Base-by-base conservation (phyloP, 768 basidiomycete genomes). In the Psilocybe subaeruginosa region DNA sequence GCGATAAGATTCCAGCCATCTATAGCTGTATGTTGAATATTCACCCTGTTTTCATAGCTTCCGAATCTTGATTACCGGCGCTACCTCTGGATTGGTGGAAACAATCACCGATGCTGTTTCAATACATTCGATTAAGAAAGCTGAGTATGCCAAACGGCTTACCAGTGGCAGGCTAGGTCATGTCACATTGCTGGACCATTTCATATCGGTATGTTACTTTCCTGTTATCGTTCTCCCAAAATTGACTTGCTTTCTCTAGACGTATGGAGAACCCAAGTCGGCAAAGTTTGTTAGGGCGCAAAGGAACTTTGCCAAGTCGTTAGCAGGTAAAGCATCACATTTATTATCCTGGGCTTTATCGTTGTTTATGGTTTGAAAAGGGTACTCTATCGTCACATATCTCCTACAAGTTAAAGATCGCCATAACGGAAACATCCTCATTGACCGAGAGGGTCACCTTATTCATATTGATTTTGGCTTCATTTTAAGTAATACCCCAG, bases 401-500 rank as follows among this genome's bases (percentile, higher is more conserved):
- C 86, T 99, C 7, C 85, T 99, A 3, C 97, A 99, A 76, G 91
- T 99, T 75, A 99, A 99, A 76, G 97, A 99, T 74, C 87, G 97
- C 11, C 97, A 99, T 72, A 99, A 99, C 70, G 97, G 97, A 31
- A 99, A 99, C 71, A 99, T 99, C 56, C 85, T 99, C 4, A 78
- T 99, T 50, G 97, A 99, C 76, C 87, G 93, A 56, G 94, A 97
- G 35, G 97, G 97, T 0, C 96, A 96, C 67, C 80, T 97, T 23
- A 90, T 97, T 52, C 93, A 99, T 73, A 99, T 99, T 62, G 97
- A 99, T 74, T 99, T 99, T 72, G 97, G 97, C 2, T 99, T 99
- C 78, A 97, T 99, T 83, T 82, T 99, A 35, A 91, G 91, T 46
- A 98, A 98, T 74, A 95, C 96, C 1, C 97, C 97, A 0, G 97